Percentiles rank a stretch among this genome's conserved stretches.
These are phyloP conservation scores for Biscogniauxia sp. DNA, from an alignment of 2,329 filamentous ascomycete species.

Conservation along the genomic window DNA sequence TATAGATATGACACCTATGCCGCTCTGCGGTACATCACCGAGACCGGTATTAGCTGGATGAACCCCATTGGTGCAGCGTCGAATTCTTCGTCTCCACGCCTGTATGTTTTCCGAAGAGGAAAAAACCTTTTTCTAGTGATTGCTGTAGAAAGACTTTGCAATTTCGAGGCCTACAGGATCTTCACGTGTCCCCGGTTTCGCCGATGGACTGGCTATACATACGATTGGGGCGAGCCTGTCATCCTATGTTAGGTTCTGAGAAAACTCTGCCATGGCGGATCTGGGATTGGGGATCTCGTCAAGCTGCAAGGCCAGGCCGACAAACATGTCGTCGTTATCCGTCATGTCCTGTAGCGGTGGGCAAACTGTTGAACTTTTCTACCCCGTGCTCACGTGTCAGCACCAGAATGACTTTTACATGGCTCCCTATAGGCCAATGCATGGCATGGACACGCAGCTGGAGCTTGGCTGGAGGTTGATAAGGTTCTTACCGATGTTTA, in stretches of 20 bases:
- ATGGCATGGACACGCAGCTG: neutral
- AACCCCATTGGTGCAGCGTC: neutral
- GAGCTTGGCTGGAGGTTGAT: neutral
- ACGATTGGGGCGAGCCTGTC: too few relatives aligned
- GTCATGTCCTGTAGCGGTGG: too few relatives aligned
- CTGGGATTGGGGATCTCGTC: too few relatives aligned
- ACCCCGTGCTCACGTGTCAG: too few relatives aligned
- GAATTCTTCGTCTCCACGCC: neutral
- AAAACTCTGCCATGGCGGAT: too few relatives aligned
- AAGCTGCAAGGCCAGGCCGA: too few relatives aligned
- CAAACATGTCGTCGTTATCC: too few relatives aligned
- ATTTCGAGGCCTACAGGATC: neutral
- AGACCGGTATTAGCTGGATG: neutral
- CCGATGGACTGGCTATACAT: too few relatives aligned
- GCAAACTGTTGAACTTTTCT: too few relatives aligned
- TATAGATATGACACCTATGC: neutral
- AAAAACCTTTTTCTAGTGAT: neutral
- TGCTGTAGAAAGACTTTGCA: neutral
- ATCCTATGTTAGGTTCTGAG: too few relatives aligned
- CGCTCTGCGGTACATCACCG: neutral
- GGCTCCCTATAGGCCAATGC: neutral
- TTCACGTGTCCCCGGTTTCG: neutral
- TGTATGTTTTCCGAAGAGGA: neutral
- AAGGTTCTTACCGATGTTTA: constrained; percentile 12
- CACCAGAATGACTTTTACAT: too few relatives aligned